Base-by-base conservation (phyloP, 2,329 filamentous ascomycete species). In the Drechslera avenae region DNA sequence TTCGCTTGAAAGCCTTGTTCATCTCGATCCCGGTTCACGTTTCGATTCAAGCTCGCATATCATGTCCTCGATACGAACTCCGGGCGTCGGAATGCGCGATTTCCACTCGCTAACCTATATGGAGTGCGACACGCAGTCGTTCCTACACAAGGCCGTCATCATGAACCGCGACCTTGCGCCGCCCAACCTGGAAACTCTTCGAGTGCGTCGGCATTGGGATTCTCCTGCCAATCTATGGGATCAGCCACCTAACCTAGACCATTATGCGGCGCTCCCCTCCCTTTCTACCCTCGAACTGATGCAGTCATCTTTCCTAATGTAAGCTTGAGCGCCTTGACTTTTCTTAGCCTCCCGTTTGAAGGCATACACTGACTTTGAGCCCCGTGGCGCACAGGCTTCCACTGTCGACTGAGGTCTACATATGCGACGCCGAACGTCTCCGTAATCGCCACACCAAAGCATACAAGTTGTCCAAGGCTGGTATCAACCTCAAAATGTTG, bases 121-220 rank as follows among this genome's bases (percentile, higher is more conserved):
- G 4, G 63, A 69, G 13, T 67, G 68, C 37, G 68, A 69, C 14
- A 64, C 59, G 1, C 62, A 44, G 6, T 73, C 69, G 0, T 71
- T 73, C 31, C 49, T 73, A 2, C 63, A 71, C 36, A 56, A 60
- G 19, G 56, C 57, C 13, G 54, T 69, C 41, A 45, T 68, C 4
- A 62, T 63, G 57, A 63, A 63, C 23, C 62, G 50, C 47, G 52
- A 57, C 4, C 55, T 71, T 3, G 63, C 62, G 4, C 69, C 69
- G 3, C 69, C 68, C 0, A 66, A 66, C 12, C 53, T 73, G 9
- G 50, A 61, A 30, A 68, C 59, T 2, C 56, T 73, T 12, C 59
- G 64, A 2, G 34, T 73, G 3, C 62, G 60, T 17, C 63, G 62
- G 14, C 59, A 66, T 42, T 63, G 55, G 41, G 50, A 56, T 12